Conservation (phyloP, 345 rosid genomes). For the Triadica sebifera region DNA sequence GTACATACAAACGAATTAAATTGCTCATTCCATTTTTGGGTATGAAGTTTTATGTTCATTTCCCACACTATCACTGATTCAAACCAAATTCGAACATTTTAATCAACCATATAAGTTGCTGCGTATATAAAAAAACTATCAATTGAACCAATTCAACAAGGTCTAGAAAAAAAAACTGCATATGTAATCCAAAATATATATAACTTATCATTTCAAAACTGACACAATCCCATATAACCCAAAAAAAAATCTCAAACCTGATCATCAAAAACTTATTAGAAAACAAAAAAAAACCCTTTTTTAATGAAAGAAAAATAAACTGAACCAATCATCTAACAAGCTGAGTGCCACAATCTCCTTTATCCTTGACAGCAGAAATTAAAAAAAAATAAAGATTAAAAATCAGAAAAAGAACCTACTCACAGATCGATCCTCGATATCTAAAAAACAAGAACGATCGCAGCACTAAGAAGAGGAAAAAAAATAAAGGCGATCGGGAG, state of each 20-base stretch:
- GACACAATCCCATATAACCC: slow-evolving; percentile 1
- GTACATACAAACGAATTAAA: slow-evolving; percentile 11
- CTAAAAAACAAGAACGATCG: slow-evolving; percentile 42
- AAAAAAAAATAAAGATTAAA: slow-evolving; percentile 5
- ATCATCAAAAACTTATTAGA: slow-evolving; percentile 31
- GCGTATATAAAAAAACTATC: neutral
- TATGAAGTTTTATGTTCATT: slow-evolving; percentile 7
- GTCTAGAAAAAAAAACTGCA: neutral
- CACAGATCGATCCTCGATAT: slow-evolving; percentile 49
- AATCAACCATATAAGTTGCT: neutral
- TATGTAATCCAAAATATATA: slow-evolving; percentile 4
- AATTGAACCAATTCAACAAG: slow-evolving; percentile 9
- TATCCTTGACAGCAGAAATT: slow-evolving; percentile 15
- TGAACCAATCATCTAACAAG: slow-evolving; percentile 36
- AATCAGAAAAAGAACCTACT: slow-evolving; percentile 27
- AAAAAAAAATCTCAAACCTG: slow-evolving; percentile 18
- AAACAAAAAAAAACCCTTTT: neutral
- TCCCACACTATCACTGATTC: slow-evolving; percentile 4
- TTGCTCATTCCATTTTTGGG: slow-evolving; percentile 21
- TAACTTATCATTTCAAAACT: neutral
- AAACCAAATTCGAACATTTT: slow-evolving; percentile 2
- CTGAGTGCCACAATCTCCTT: slow-evolving; percentile 14
- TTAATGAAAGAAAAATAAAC: neutral
- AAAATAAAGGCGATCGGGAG: slow-evolving; percentile 1
- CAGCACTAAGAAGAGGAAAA: neutral